Evolutionary conservation across 1,139 yeast genomes (phyloP).

Genomic region (Blastobotrys apis): DNA sequence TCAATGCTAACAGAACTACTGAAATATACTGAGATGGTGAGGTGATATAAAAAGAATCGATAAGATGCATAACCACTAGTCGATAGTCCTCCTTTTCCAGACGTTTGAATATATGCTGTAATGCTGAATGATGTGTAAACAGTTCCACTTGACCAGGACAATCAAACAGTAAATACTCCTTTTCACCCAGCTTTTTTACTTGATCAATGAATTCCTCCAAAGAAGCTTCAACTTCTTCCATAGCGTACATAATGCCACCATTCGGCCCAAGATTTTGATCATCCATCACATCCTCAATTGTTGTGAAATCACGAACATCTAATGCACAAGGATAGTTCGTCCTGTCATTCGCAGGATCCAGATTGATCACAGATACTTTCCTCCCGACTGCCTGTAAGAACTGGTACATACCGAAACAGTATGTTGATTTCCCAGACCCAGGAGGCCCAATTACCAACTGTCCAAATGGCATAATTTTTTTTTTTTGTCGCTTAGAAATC

Average conservation of each 20-base stretch:
- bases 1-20: constrained; percentile 67
- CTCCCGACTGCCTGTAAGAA: constrained; percentile 92
- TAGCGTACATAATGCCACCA: constrained; percentile 88
- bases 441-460: constrained; percentile 97
- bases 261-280: constrained; percentile 85
- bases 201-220: constrained; percentile 58
- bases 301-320: constrained; percentile 83
- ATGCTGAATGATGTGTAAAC: constrained; percentile 84
- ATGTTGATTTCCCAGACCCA: constrained; percentile 95
- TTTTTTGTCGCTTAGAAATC: not conserved
- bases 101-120: constrained; percentile 65
- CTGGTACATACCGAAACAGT: constrained; percentile 86
- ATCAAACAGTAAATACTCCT: constrained; percentile 79
- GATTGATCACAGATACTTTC: constrained; percentile 71
- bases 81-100: constrained; percentile 70
- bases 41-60: constrained; percentile 81
- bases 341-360: constrained; percentile 93
- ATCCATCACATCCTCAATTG: constrained; percentile 86
- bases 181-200: constrained; percentile 53
- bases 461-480: constrained; percentile 50
- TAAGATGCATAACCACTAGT: constrained; percentile 78
- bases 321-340: constrained; percentile 77
- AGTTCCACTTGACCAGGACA: constrained; percentile 98
- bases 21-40: constrained; percentile 92
- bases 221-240: constrained; percentile 55